A percentile compares a stretch with the other conserved stretches of the same genome.
phyloP scores from a whole-genome alignment of 768 basidiomycete species.

The Scleroderma citrinum region DNA sequence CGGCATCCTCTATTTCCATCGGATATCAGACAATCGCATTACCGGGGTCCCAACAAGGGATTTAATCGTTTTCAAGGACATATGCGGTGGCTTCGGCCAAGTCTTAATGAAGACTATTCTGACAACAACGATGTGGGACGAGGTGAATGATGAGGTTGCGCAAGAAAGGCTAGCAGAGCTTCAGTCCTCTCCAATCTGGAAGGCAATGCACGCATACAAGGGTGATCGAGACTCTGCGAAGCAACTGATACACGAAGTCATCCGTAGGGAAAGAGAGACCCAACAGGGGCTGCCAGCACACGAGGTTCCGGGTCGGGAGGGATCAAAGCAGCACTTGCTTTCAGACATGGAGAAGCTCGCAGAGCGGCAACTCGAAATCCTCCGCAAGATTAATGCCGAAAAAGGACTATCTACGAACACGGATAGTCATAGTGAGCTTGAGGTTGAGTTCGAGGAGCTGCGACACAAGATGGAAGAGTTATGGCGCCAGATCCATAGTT shows the following conservation, averaged over 20 bases:
- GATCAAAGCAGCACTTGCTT: background rate
- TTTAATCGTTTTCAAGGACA: slow-evolving; percentile 16
- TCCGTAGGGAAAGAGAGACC: background rate
- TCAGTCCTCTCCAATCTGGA: background rate
- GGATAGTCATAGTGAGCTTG: background rate
- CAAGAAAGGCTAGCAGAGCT: background rate
- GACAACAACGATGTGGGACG: slow-evolving; percentile 29
- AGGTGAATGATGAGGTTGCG: background rate
- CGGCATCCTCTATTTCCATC: slow-evolving; percentile 26
- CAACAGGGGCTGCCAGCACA: background rate
- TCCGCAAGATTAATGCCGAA: background rate
- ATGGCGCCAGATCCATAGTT: background rate
- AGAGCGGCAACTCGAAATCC: background rate
- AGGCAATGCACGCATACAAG: background rate
- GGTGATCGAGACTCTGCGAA: background rate
- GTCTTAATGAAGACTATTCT: slow-evolving; percentile 22
- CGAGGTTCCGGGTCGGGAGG: background rate
- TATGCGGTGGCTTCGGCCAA: slow-evolving; percentile 17
- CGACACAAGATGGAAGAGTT: background rate
- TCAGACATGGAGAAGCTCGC: background rate
- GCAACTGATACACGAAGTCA: background rate
- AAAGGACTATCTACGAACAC: background rate
- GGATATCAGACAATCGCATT: slow-evolving; percentile 22
- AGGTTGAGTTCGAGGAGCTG: background rate
- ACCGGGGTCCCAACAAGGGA: slow-evolving; percentile 17